These are phyloP conservation scores for Hypoxylon subgilvum DNA, from an alignment of 495 filamentous ascomycete species.

Conservation along the genomic window DNA sequence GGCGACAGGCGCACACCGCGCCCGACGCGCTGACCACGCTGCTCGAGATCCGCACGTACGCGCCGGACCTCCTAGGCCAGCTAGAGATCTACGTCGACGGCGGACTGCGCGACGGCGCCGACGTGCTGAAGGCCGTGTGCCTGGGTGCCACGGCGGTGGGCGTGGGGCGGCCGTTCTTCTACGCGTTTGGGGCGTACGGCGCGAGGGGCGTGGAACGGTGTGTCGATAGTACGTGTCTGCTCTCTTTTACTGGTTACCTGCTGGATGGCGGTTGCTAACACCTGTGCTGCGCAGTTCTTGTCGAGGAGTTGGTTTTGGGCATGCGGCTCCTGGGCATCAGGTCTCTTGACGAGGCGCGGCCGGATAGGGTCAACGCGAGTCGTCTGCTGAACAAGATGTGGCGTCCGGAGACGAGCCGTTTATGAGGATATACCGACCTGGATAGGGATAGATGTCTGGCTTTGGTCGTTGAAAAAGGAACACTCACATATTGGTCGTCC, in stretches of 20 bases:
- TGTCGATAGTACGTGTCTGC: constrained; percentile 36
- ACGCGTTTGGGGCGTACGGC: constrained; percentile 84
- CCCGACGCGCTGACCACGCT: constrained; percentile 87
- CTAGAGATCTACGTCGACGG: constrained; percentile 86
- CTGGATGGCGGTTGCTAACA: constrained; percentile 2
- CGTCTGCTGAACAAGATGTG: constrained; percentile 41
- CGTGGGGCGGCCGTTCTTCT: constrained; percentile 84
- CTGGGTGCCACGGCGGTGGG: constrained; percentile 84
- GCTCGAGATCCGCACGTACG: constrained; percentile 64
- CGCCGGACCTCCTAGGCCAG: constrained; percentile 68
- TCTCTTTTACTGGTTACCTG: not conserved
- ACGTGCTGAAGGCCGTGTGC: constrained; percentile 87
- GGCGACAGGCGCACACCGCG: constrained; percentile 83
- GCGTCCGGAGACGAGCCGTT: constrained; percentile 37
- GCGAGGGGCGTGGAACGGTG: constrained; percentile 70
- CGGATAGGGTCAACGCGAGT: constrained; percentile 40
- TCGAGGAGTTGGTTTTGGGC: constrained; percentile 31
- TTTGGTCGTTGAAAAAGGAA: no score
- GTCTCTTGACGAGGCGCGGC: constrained; percentile 28
- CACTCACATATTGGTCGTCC: not conserved
- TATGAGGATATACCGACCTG: not conserved
- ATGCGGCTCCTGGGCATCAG: constrained; percentile 39
- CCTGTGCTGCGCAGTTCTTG: constrained; percentile 27
- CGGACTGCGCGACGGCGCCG: constrained; percentile 78
- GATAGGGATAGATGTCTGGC: not conserved